Conservation (phyloP, 306 rosid species). For the Cucumis cinereus region DNA sequence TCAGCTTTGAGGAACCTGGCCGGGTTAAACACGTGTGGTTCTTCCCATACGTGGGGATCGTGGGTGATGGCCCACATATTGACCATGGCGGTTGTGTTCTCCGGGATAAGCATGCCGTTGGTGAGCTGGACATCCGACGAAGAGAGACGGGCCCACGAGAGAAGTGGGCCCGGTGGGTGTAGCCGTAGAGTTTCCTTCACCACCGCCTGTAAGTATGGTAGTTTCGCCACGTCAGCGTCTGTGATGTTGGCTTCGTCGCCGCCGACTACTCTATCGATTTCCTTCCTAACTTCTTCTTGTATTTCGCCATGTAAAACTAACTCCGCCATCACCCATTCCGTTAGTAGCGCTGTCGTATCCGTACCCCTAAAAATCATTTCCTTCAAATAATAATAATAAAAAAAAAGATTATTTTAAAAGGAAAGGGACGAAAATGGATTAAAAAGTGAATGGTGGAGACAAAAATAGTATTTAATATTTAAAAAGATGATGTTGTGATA, state of each 20-base stretch:
- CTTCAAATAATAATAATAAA: not conserved
- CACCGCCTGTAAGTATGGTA: conserved; percentile 39
- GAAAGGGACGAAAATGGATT: too few species aligned
- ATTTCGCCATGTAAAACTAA: conserved; percentile 16
- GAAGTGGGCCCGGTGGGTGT: conserved; percentile 50
- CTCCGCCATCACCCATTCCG: conserved; percentile 57
- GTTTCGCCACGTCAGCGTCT: conserved; percentile 29
- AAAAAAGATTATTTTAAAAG: not conserved
- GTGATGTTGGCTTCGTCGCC: conserved; percentile 5
- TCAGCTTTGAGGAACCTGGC: conserved; percentile 33
- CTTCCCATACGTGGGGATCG: conserved; percentile 32
- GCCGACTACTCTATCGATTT: conserved; percentile 14
- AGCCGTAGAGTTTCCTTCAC: conserved; percentile 41
- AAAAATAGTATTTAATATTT: too few species aligned
- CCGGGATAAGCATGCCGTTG: conserved; percentile 47
- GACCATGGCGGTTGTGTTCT: conserved; percentile 43
- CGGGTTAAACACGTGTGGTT: conserved; percentile 26
- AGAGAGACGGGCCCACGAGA: conserved; percentile 52
- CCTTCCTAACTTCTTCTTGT: conserved; percentile 22
- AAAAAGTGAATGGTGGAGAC: too few species aligned
- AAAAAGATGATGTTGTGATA: too few species aligned
- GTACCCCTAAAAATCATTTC: conserved; percentile 57
- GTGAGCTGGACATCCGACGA: conserved; percentile 41
- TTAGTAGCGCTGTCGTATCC: conserved; percentile 36
- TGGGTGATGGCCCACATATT: conserved; percentile 62